Percentiles rank a stretch among this genome's conserved stretches.
phyloP scores from a whole-genome alignment of 805 yeast genomes.

The Kuraishia borneana region DNA sequence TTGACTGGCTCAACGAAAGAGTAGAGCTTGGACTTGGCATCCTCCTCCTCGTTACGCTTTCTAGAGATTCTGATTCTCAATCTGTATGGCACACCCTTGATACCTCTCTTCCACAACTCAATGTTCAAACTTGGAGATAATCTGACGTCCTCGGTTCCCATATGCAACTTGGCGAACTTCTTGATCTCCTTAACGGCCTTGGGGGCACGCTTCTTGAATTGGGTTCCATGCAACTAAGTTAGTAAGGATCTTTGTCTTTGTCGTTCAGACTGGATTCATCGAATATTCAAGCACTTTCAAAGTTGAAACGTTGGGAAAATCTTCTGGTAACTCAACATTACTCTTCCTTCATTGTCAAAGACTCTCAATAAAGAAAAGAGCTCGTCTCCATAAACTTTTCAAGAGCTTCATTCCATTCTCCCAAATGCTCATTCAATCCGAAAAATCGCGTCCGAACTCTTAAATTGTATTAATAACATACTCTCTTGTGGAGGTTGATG shows the following conservation, averaged over 20 bases:
- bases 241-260: conserved; percentile 2
- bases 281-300: neutral
- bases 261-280: neutral
- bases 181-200: conserved; percentile 98
- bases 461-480: conserved; percentile 47
- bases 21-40: conserved; percentile 95
- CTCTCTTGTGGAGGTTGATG: conserved; percentile 99
- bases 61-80: conserved; percentile 93
- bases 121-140: conserved; percentile 97
- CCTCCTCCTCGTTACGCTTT: conserved; percentile 99
- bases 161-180: conserved; percentile 96
- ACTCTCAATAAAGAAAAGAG: too few relatives aligned
- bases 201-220: conserved; percentile 99
- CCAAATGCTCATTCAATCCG: too few relatives aligned
- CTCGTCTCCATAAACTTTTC: too few relatives aligned
- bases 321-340: too few relatives aligned
- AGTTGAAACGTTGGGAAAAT: too few relatives aligned
- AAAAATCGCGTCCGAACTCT: too few relatives aligned
- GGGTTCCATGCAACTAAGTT: conserved; percentile 83
- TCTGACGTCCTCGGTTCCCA: conserved; percentile 99
- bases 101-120: conserved; percentile 98
- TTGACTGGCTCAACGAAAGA: conserved; percentile 96
- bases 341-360: too few relatives aligned
- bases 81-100: conserved; percentile 98
- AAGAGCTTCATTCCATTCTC: too few relatives aligned